These are phyloP conservation scores for Geranomyces variabilis DNA, from an alignment of 192 early-diverging fungal species.

Conservation along the genomic window DNA sequence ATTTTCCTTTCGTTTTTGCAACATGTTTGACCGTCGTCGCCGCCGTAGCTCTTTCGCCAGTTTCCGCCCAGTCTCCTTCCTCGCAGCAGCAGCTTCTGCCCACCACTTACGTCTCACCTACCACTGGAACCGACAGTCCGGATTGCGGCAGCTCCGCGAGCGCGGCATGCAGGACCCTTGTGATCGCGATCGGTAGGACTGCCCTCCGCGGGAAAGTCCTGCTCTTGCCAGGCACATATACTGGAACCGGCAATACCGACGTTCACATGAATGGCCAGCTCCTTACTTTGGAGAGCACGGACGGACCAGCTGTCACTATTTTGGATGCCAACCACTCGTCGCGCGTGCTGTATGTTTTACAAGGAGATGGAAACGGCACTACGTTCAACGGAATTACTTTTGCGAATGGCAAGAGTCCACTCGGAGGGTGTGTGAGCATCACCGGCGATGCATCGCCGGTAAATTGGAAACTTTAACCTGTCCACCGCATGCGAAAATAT, in stretches of 20 bases:
- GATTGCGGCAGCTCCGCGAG: neutral
- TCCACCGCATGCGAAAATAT: too few relatives aligned
- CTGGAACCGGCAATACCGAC: neutral
- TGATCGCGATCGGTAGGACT: neutral
- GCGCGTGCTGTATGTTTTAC: neutral
- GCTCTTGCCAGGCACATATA: slow-evolving; percentile 1
- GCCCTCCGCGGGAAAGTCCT: neutral
- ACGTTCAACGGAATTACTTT: slow-evolving; percentile 13
- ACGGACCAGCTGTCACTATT: slow-evolving; percentile 1
- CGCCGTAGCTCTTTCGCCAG: too few relatives aligned
- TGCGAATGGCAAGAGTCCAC: slow-evolving; percentile 3
- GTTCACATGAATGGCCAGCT: neutral
- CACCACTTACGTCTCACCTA: slow-evolving; percentile 5
- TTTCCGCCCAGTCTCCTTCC: too few relatives aligned
- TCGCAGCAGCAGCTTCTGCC: neutral
- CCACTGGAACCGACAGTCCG: neutral
- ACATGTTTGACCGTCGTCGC: too few relatives aligned
- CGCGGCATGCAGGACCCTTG: neutral
- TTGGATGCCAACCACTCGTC: neutral
- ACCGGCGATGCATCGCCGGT: slow-evolving; percentile 16
- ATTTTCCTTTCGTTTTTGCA: too few relatives aligned
- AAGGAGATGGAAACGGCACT: neutral
- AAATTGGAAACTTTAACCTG: neutral
- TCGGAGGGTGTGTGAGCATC: slow-evolving; percentile 16
- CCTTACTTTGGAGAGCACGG: slow-evolving; percentile 5